phyloP scores from a whole-genome alignment of 2,329 filamentous ascomycete genomes.

The Fusarium humuli region DNA sequence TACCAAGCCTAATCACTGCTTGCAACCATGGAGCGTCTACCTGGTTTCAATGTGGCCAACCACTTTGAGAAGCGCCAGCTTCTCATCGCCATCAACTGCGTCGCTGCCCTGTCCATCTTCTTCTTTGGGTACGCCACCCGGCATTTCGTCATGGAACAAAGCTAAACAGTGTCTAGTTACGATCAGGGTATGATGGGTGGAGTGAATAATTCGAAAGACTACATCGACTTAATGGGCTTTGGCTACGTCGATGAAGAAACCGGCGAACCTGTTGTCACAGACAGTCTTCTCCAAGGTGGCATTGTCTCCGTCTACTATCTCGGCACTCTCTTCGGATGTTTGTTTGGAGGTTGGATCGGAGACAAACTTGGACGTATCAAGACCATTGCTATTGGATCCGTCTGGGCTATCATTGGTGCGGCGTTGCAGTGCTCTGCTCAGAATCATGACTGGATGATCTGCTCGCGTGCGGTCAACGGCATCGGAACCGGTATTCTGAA shows the following conservation, averaged over 20 bases:
- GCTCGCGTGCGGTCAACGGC: constrained; percentile 49
- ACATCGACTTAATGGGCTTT: constrained; percentile 42
- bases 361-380: constrained; percentile 39
- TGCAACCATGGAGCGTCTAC: constrained; percentile 30
- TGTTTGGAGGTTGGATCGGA: constrained; percentile 35
- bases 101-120: constrained; percentile 43
- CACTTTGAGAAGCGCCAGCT: constrained; percentile 43
- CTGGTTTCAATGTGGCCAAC: constrained; percentile 34
- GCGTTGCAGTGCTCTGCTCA: constrained; percentile 26
- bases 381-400: constrained; percentile 33
- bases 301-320: constrained; percentile 44
- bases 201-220: constrained; percentile 35
- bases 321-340: constrained; percentile 40
- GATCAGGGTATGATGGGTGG: constrained; percentile 44
- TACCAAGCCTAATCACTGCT: neutral
- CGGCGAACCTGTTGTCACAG: constrained; percentile 34
- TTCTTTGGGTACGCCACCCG: constrained; percentile 41
- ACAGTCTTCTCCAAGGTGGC: constrained; percentile 39
- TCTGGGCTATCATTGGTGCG: constrained; percentile 33
- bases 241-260: constrained; percentile 35
- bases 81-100: constrained; percentile 42
- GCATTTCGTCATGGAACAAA: fast-evolving
- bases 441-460: constrained; percentile 44
- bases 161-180: neutral
- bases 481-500: constrained; percentile 76